These are phyloP conservation scores for Candida anutae DNA, from an alignment of 1,139 yeast genomes.

Conservation along the genomic window DNA sequence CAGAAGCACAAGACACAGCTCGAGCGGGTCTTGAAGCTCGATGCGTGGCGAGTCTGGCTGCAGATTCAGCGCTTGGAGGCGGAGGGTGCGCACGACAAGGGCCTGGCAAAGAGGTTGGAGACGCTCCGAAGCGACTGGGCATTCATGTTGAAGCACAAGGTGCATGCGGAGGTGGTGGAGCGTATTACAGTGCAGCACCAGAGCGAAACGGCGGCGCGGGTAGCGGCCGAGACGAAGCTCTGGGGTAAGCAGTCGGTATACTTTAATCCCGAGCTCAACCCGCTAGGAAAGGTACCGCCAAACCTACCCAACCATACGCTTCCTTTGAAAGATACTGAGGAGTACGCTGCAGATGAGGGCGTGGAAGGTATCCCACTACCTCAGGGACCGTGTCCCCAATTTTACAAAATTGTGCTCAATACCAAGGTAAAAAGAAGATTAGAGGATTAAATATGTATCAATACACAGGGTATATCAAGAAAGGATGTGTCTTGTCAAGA, in stretches of 20 bases:
- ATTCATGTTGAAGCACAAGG: conserved; percentile 25
- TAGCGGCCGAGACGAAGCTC: conserved; percentile 14
- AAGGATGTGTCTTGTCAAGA: no score
- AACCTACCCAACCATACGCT: conserved; percentile 15
- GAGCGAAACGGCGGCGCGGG: conserved; percentile 6
- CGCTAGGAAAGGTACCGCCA: conserved; percentile 36
- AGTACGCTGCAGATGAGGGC: conserved; percentile 20
- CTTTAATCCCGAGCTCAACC: conserved; percentile 41
- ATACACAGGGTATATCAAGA: background rate
- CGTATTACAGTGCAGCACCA: background rate
- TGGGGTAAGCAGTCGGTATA: conserved; percentile 34
- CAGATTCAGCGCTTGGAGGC: conserved; percentile 21
- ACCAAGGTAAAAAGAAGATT: conserved; percentile 7
- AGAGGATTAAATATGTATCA: background rate
- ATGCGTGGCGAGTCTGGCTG: conserved; percentile 27
- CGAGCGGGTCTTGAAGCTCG: conserved; percentile 19
- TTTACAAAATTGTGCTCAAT: conserved; percentile 33
- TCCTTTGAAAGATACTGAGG: conserved; percentile 14
- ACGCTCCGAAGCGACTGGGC: conserved; percentile 32
- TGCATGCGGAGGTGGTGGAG: conserved; percentile 25
- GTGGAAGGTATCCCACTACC: conserved; percentile 27
- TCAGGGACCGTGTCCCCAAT: conserved; percentile 30
- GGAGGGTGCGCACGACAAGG: conserved; percentile 4
- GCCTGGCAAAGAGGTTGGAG: conserved; percentile 14
- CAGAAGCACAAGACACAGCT: conserved; percentile 26